Evolutionary conservation across 805 yeast genomes (phyloP), one percentile per base, ranked within the genome.

Genomic region (Wickerhamomyces hampshirensis): DNA sequence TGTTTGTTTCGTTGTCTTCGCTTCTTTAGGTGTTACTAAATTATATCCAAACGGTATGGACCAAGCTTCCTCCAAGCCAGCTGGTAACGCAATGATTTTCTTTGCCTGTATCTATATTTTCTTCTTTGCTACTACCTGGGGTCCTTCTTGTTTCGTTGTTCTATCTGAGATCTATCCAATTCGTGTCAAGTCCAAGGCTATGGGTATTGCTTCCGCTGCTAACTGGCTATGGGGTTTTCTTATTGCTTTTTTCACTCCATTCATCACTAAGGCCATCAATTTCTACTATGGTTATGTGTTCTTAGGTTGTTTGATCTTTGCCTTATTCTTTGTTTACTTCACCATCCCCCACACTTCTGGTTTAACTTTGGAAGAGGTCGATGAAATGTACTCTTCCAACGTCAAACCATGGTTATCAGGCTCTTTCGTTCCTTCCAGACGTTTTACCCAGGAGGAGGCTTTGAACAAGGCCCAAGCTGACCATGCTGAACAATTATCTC

Each of bases 301-400:
- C 52, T 62, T 75, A 51, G 84, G 84, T 3, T 77, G 84, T 57
- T 63, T 77, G 64, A 60, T 77, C 15, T 73, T 66, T 45, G 62
- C 73, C 18, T 51, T 80, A 56, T 66, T 81, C 61, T 86, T 81
- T 59, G 84, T 84, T 36, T 77, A 71, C 69, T 77, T 84, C 69
- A 71, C 71, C 48, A 77, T 86, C 42, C 77, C 78, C 51, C 91
- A 84, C 63, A 86, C 95, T 37, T 78, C 76, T 65, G 94, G 94
- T 40, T 71, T 84, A 52, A 72, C 84, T 30, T 71, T 86, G 58
- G 95, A 85, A 64, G 88, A 85, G 62, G 85, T 85, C 45, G 88
- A 84, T 58, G 79, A 73, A 53, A 65, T 80, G 68, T 71, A 66
- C 51, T 58, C 69, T 19, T 60, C 63, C 34, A 61, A 59, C 47